Evolutionary conservation across 768 basidiomycete genomes (phyloP).

Genomic region (Chlorophyllum brunneum): DNA sequence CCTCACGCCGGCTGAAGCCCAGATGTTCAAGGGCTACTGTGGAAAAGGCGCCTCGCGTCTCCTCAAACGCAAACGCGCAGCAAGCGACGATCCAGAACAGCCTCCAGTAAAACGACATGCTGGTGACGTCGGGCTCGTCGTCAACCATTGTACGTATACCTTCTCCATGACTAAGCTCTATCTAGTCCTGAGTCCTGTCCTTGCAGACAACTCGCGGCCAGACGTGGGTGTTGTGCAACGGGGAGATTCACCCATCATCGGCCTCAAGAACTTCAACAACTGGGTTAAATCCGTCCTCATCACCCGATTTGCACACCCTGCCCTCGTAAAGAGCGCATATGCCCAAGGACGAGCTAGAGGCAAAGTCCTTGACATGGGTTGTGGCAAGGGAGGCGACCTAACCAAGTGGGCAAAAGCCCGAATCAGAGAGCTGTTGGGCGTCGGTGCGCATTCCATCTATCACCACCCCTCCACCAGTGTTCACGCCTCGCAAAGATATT

Average conservation of each 20-base stretch:
- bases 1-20: slow-evolving; percentile 58
- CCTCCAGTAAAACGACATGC: slow-evolving; percentile 48
- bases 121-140: slow-evolving; percentile 71
- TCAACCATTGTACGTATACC: slow-evolving; percentile 68
- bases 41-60: slow-evolving; percentile 55
- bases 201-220: slow-evolving; percentile 84
- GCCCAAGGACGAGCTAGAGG: slow-evolving; percentile 41
- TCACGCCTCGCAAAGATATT: slow-evolving; percentile 56
- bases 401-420: slow-evolving; percentile 92
- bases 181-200: slow-evolving; percentile 3
- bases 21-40: slow-evolving; percentile 51
- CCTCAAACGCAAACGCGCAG: slow-evolving; percentile 49
- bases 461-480: neutral
- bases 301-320: slow-evolving; percentile 80
- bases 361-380: slow-evolving; percentile 93
- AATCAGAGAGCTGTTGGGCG: slow-evolving; percentile 72
- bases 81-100: slow-evolving; percentile 32
- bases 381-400: slow-evolving; percentile 98
- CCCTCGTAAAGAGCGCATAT: slow-evolving; percentile 39
- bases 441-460: slow-evolving; percentile 49
- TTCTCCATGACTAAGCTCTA: slow-evolving; percentile 3
- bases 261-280: slow-evolving; percentile 97
- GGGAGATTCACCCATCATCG: slow-evolving; percentile 89
- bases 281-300: slow-evolving; percentile 99
- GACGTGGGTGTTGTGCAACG: slow-evolving; percentile 87